These are phyloP conservation scores for Phascolomyces articulosus DNA, from an alignment of 371 early-diverging fungal genomes.

Conservation along the genomic window DNA sequence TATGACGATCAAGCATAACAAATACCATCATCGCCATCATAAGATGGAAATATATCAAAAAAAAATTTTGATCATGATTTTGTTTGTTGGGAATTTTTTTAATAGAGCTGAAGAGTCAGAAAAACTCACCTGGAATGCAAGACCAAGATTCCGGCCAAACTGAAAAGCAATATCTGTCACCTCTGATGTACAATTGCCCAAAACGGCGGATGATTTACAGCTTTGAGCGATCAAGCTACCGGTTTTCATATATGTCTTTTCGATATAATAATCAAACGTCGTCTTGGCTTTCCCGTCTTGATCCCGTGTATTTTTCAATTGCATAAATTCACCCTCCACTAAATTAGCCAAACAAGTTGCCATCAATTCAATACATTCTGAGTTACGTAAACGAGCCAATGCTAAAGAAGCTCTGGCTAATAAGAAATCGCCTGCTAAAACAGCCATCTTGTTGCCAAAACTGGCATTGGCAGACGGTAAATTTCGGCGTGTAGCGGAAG, in stretches of 20 bases:
- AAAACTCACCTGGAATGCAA: slow-evolving; percentile 86
- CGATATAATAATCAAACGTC: slow-evolving; percentile 87
- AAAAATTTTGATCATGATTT: too few relatives aligned
- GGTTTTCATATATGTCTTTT: slow-evolving; percentile 95
- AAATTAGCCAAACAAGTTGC: slow-evolving; percentile 92
- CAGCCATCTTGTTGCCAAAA: slow-evolving; percentile 97
- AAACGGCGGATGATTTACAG: slow-evolving; percentile 85
- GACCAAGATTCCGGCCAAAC: slow-evolving; percentile 88
- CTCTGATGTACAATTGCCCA: slow-evolving; percentile 78
- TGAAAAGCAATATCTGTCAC: slow-evolving; percentile 77
- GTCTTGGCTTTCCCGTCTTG: slow-evolving; percentile 24
- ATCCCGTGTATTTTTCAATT: slow-evolving; percentile 76
- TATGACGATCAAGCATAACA: too few relatives aligned
- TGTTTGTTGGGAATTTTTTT: too few relatives aligned
- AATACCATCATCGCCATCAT: too few relatives aligned
- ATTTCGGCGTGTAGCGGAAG: slow-evolving; percentile 67
- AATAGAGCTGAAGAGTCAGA: too few relatives aligned
- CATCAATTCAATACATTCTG: slow-evolving; percentile 91
- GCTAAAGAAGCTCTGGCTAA: slow-evolving; percentile 92
- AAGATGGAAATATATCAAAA: too few relatives aligned
- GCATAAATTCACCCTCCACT: slow-evolving; percentile 97
- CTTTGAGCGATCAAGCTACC: slow-evolving; percentile 94
- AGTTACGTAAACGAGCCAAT: slow-evolving; percentile 83
- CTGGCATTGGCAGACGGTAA: slow-evolving; percentile 79
- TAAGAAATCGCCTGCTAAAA: slow-evolving; percentile 94